Base-by-base conservation (phyloP, 306 rosid species). In the Corylus avellana region DNA sequence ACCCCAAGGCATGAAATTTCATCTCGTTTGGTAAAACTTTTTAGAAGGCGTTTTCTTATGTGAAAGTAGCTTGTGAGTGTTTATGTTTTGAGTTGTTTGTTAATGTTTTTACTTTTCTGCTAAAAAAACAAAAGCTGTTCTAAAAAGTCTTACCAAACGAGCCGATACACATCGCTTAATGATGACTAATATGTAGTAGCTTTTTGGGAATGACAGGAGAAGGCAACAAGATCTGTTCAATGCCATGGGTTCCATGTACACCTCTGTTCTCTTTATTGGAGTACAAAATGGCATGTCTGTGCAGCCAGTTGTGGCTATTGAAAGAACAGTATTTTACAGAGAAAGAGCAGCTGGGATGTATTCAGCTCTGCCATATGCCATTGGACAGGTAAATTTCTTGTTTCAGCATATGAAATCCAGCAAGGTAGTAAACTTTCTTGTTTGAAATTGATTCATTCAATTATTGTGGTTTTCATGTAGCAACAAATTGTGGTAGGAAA, bases 331-430 rank as follows among this genome's bases (percentile, higher is more conserved):
- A 18, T 94, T 90, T 80, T 92, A 92, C 61, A 88, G 98, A 80
- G 98, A 94, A 84, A 90, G 86, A 84, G 97, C 96, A 68, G 97
- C 98, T 53, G 96, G 97, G 80, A 90, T 93, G 95, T 90, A 92
- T 82, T 91, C 96, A 29, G 92, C 96, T 64, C 86, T 94, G 77
- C 94, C 98, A 16, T 94, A 94, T 63, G 97, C 98, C 66, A 86
- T 92, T 76, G 97, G 88, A 79, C 96, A 91, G 92, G 96, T 89
- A 81, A 44, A 8, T 27, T 16, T 14, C 44, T 29, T 47, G 20
- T 22, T 50, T 29, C 14, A 20, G 66, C 3, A 2, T 58, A 22
- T 8, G 12, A 10, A 58, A 58, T 20, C 18, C 5, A 20, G 32
- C 64, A 7, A 8, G 14, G 70, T 64, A 37, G 18, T 13, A 14